Evolutionary conservation across 805 yeast genomes (phyloP).

Genomic region (Monosporozyma aquatica): DNA sequence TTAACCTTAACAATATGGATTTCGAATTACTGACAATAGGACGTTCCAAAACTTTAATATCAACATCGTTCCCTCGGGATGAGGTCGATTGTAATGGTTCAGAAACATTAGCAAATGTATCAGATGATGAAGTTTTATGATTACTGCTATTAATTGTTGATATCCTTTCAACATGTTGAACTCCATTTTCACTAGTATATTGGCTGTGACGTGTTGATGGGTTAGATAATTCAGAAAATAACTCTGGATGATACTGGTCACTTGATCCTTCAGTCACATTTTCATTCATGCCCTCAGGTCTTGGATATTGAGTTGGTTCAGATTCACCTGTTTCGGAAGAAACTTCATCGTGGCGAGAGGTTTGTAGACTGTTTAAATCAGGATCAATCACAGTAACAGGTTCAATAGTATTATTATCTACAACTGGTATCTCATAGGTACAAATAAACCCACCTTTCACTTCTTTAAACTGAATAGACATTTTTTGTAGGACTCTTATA

Average conservation of each 20-base stretch:
- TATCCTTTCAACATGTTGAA: not conserved
- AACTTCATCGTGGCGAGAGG: no score
- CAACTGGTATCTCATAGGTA: slow-evolving; percentile 23
- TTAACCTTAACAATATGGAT: slow-evolving; percentile 90
- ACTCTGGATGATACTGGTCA: not conserved
- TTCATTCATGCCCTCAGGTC: not conserved
- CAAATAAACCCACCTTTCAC: slow-evolving; percentile 94
- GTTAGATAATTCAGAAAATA: not conserved
- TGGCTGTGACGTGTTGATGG: no score
- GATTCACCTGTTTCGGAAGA: not conserved
- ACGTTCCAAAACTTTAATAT: slow-evolving; percentile 3
- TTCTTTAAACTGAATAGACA: slow-evolving; percentile 74
- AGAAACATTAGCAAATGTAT: not conserved
- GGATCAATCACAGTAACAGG: not conserved
- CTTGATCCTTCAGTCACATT: not conserved
- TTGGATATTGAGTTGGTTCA: not conserved
- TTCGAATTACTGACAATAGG: no score
- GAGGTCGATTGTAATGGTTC: not conserved
- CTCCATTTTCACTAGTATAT: not conserved
- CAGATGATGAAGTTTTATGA: not conserved
- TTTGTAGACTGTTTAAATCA: no score
- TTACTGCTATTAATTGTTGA: not conserved
- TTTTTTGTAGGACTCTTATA: slow-evolving; percentile 59
- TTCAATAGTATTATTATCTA: not conserved
- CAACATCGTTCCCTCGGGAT: not conserved